Evolutionary conservation across 148 eudicot genomes (phyloP).

Genomic region (Suaeda aralocaspica): DNA sequence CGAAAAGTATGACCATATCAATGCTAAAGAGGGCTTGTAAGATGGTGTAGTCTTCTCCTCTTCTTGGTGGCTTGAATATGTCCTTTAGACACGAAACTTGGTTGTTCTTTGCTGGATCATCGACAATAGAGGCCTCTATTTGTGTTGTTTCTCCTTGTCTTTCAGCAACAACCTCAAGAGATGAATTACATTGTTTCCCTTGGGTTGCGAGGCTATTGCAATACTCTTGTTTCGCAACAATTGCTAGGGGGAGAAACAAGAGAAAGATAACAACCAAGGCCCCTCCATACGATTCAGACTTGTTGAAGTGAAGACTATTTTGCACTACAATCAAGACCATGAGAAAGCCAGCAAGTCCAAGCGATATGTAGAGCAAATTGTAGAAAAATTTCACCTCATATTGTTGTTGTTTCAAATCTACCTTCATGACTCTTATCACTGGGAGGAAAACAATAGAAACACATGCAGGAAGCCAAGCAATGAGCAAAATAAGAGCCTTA

Average conservation of each 20-base stretch:
- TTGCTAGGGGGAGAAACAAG: constrained; percentile 19
- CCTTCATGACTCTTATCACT: constrained; percentile 18
- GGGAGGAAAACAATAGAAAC: constrained; percentile 23
- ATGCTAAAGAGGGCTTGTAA: constrained; percentile 35
- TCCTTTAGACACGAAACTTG: constrained; percentile 16
- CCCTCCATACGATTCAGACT: constrained; percentile 11
- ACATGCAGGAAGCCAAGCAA: constrained; percentile 25
- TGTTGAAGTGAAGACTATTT: constrained; percentile 17
- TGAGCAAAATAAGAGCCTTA: constrained; percentile 25
- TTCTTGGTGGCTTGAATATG: constrained; percentile 25
- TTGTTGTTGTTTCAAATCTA: constrained; percentile 1
- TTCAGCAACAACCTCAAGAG: background rate
- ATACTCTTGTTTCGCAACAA: constrained; percentile 17
- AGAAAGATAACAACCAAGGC: constrained; percentile 17
- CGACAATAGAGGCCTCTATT: background rate
- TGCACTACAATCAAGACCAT: constrained; percentile 27
- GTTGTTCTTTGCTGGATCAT: background rate
- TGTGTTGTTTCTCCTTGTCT: background rate
- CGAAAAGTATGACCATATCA: constrained; percentile 32
- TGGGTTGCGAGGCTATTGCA: background rate
- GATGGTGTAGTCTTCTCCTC: constrained; percentile 38
- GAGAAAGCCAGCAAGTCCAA: constrained; percentile 27
- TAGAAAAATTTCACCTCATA: constrained; percentile 32
- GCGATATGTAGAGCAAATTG: constrained; percentile 27
- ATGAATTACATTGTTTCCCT: background rate